Percentiles rank a stretch among this genome's conserved stretches.
phyloP scores from a whole-genome alignment of 139 green algal genomes.

The Chlorella sorokiniana region DNA sequence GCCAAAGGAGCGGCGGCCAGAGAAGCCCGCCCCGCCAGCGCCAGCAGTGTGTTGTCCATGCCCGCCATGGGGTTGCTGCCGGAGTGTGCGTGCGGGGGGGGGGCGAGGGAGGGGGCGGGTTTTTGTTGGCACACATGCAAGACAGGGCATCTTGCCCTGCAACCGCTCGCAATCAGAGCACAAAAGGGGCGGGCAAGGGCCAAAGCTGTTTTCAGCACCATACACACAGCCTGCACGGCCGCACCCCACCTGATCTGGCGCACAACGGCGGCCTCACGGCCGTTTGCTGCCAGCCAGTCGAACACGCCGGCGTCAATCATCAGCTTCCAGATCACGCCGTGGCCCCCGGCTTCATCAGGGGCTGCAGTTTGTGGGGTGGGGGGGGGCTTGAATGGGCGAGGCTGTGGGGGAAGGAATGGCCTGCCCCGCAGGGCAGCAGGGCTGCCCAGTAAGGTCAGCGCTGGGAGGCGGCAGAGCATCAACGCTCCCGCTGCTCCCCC shows the following conservation, averaged over 20 bases:
- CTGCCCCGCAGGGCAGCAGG: background rate
- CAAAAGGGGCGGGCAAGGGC: background rate
- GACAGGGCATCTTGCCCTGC: no score
- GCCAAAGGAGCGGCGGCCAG: slow-evolving; percentile 79
- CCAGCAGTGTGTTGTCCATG: slow-evolving; percentile 93
- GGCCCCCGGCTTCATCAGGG: slow-evolving; percentile 93
- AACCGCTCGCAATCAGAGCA: no score
- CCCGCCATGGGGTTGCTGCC: slow-evolving; percentile 95
- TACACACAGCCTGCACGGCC: background rate
- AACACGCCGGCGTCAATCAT: slow-evolving; percentile 94
- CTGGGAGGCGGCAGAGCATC: no score
- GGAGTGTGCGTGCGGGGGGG: background rate
- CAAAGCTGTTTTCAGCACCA: background rate
- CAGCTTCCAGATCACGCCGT: slow-evolving; percentile 99
- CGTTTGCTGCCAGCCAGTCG: slow-evolving; percentile 71
- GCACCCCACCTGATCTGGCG: slow-evolving; percentile 89
- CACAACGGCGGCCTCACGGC: slow-evolving; percentile 74
- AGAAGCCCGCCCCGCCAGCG: slow-evolving; percentile 80
- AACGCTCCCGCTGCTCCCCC: background rate
- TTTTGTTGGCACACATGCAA: no score
- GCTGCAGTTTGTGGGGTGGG: background rate
- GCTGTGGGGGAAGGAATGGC: background rate
- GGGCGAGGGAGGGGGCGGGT: background rate
- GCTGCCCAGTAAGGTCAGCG: no score
- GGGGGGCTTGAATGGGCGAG: no score